A percentile compares a stretch with the other conserved stretches of the same genome.
phyloP scores from a whole-genome alignment of 2,329 filamentous ascomycete genomes.

The Hypomyces rosellus region DNA sequence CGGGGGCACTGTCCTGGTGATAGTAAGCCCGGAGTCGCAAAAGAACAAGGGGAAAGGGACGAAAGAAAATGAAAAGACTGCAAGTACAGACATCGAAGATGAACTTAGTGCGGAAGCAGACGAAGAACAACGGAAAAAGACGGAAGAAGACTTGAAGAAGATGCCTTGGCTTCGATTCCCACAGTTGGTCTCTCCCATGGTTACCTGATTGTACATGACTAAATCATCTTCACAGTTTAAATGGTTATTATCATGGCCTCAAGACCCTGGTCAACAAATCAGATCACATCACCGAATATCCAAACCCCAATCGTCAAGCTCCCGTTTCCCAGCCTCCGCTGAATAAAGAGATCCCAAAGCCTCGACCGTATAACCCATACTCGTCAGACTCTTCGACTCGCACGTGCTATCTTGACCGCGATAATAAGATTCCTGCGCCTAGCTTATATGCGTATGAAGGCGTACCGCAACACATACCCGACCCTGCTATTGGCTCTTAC shows the following conservation, averaged over 20 bases:
- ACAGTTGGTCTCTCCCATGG: constrained; percentile 24
- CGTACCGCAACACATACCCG: constrained; percentile 68
- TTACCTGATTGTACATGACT: not conserved
- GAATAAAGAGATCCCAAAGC: constrained; percentile 35
- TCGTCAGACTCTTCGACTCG: constrained; percentile 44
- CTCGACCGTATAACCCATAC: constrained; percentile 60
- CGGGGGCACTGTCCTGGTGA: constrained; percentile 4
- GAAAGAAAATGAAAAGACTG: not conserved
- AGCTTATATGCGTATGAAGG: constrained; percentile 64
- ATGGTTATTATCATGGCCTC: constrained; percentile 74
- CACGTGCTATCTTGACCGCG: constrained; percentile 57
- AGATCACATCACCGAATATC: constrained; percentile 69
- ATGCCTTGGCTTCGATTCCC: constrained; percentile 37
- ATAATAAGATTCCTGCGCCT: constrained; percentile 50
- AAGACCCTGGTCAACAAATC: constrained; percentile 58
- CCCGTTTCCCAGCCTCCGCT: constrained; percentile 29
- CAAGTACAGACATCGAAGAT: constrained; percentile 3
- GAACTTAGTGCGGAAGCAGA: constrained; percentile 15
- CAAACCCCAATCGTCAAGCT: constrained; percentile 34
- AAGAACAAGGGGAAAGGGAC: no score
- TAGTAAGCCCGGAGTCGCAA: not conserved
- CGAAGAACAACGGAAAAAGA: constrained; percentile 21
- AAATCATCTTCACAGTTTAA: constrained; percentile 49
- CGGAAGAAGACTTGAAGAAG: constrained; percentile 24
- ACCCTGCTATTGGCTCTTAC: constrained; percentile 72